phyloP scores from a whole-genome alignment of 768 basidiomycete genomes.

The Amanita pseudoporphyria region DNA sequence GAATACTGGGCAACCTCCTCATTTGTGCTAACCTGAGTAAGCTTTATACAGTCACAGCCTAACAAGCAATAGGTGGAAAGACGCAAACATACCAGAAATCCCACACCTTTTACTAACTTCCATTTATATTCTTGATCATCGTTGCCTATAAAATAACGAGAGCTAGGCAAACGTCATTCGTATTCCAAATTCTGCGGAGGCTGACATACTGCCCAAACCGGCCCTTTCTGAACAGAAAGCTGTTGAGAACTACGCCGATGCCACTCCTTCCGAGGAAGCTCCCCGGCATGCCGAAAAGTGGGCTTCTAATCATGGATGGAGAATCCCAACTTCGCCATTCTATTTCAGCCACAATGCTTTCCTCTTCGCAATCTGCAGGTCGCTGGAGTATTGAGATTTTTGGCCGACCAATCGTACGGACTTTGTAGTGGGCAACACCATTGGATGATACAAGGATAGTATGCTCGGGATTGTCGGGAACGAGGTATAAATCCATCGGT shows the following conservation, averaged over 20 bases:
- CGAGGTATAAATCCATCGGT: slow-evolving; percentile 45
- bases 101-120: slow-evolving; percentile 30
- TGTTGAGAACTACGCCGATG: background rate
- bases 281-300: slow-evolving; percentile 20
- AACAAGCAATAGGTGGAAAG: background rate
- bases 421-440: slow-evolving; percentile 39
- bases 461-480: slow-evolving; percentile 40
- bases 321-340: slow-evolving; percentile 33
- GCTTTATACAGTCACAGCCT: slow-evolving; percentile 18
- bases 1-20: slow-evolving; percentile 34
- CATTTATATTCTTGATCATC: slow-evolving; percentile 42
- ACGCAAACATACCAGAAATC: slow-evolving; percentile 28
- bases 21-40: slow-evolving; percentile 26
- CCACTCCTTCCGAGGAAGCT: background rate
- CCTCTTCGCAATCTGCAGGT: slow-evolving; percentile 25
- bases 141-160: slow-evolving; percentile 40
- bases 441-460: slow-evolving; percentile 40
- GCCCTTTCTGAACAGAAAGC: slow-evolving; percentile 9
- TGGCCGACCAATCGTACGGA: slow-evolving; percentile 23
- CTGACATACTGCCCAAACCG: slow-evolving; percentile 5
- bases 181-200: background rate
- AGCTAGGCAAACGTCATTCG: slow-evolving; percentile 18
- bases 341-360: slow-evolving; percentile 39
- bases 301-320: slow-evolving; percentile 33
- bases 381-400: slow-evolving; percentile 17